Percentiles rank a stretch among this genome's conserved stretches.
Conservation (phyloP, 441 rosid species). For the Corymbia calophylla region DNA sequence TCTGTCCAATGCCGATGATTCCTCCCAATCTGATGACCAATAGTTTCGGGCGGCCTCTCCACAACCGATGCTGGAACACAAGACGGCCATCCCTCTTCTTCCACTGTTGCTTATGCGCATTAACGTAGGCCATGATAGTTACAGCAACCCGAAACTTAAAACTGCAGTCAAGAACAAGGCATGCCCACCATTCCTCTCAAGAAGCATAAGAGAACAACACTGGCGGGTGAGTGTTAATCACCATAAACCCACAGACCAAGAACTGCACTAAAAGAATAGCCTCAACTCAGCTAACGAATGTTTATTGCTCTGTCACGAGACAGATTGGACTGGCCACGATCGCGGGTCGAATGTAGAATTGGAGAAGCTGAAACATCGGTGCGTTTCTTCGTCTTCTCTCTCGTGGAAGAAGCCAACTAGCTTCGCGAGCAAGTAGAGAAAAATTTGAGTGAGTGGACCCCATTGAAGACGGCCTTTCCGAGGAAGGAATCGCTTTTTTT, state of each 20-base stretch:
- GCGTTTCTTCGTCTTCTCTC: too few relatives aligned
- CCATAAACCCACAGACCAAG: background rate
- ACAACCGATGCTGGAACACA: background rate
- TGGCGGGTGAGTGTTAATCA: background rate
- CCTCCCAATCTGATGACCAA: background rate
- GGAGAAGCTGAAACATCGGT: too few relatives aligned
- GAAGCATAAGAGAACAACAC: background rate
- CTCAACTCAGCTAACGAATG: background rate
- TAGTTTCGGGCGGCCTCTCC: background rate
- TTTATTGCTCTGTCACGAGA: too few relatives aligned
- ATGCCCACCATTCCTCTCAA: background rate
- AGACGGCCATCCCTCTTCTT: background rate
- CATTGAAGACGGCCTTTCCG: too few relatives aligned
- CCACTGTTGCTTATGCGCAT: background rate
- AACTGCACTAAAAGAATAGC: background rate
- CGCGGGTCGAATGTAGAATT: too few relatives aligned
- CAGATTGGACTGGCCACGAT: too few relatives aligned
- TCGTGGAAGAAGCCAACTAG: too few relatives aligned
- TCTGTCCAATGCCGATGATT: background rate
- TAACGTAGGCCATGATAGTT: background rate
- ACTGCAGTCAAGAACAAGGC: background rate
- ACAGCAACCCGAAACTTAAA: background rate
- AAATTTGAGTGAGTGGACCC: too few relatives aligned
- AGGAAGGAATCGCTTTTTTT: too few relatives aligned
- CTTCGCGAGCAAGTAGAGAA: too few relatives aligned